phyloP scores from a whole-genome alignment of 2,329 filamentous ascomycete species.

The Diaporthe citrichinensis region DNA sequence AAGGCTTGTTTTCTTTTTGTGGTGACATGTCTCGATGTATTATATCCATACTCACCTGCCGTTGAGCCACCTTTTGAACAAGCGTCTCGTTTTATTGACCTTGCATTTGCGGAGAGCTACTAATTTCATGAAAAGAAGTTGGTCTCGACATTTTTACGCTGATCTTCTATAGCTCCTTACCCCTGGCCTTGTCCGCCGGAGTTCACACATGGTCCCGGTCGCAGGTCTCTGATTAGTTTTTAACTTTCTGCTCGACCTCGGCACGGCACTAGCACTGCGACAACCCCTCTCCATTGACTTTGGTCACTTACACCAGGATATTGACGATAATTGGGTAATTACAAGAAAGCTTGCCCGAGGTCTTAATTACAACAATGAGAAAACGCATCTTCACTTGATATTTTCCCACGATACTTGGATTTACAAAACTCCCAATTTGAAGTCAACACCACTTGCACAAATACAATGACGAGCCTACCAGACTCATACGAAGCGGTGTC shows the following conservation, averaged over 20 bases:
- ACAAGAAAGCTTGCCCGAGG: neutral
- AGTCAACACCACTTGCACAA: neutral
- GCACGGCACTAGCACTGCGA: conserved; percentile 13
- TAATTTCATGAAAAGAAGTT: neutral
- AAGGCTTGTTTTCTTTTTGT: neutral
- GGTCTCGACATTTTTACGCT: neutral
- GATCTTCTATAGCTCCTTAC: too few relatives aligned
- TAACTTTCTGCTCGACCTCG: conserved; percentile 1
- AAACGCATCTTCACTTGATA: neutral
- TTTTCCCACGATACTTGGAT: neutral
- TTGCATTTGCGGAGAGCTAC: neutral
- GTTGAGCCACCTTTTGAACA: neutral
- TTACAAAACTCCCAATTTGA: neutral
- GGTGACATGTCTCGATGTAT: neutral
- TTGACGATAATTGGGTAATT: neutral
- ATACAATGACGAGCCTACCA: conserved; percentile 45
- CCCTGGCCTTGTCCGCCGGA: neutral
- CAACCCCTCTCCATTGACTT: conserved; percentile 11
- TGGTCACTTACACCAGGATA: neutral
- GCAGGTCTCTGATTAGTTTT: neutral
- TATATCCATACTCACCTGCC: neutral
- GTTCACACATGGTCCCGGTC: neutral
- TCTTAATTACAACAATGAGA: neutral
- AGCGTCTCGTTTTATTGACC: neutral
- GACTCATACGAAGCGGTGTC: conserved; percentile 57